Conservation (phyloP, 345 rosid species). For the Camelina sativa region DNA sequence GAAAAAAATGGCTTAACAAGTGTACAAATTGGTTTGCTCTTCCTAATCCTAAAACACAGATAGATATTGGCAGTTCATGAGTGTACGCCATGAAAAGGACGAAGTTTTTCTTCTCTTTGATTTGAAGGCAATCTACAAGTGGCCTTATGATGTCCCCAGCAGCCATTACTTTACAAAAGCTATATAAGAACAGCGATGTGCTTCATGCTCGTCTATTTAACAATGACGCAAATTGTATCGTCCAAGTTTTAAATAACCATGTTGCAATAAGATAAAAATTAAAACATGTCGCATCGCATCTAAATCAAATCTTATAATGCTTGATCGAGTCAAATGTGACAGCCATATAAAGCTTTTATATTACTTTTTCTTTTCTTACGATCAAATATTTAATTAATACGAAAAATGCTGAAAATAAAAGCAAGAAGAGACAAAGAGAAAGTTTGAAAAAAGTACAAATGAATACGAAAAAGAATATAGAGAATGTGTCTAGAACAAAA, state of each 20-base stretch:
- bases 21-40: slow-evolving; percentile 9
- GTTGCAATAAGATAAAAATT: not conserved
- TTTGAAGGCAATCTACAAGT: not conserved
- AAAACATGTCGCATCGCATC: not conserved
- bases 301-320: not conserved
- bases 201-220: slow-evolving; percentile 22
- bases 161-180: not conserved
- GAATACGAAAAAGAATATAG: too few species aligned
- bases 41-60: not conserved
- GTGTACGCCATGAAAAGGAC: not conserved
- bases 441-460: too few species aligned
- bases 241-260: slow-evolving; percentile 7
- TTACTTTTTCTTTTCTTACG: not conserved
- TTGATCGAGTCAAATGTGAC: slow-evolving; percentile 1
- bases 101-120: not conserved
- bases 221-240: not conserved
- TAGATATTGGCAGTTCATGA: not conserved
- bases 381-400: too few species aligned
- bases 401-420: too few species aligned
- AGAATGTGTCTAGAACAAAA: not conserved
- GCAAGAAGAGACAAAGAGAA: too few species aligned
- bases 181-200: not conserved
- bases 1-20: not conserved
- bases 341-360: not conserved
- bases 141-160: slow-evolving; percentile 7